Percentiles rank a stretch among this genome's conserved stretches.
Evolutionary conservation across 1,139 yeast species (phyloP).

Genomic region (Blastobotrys buckinghamii): DNA sequence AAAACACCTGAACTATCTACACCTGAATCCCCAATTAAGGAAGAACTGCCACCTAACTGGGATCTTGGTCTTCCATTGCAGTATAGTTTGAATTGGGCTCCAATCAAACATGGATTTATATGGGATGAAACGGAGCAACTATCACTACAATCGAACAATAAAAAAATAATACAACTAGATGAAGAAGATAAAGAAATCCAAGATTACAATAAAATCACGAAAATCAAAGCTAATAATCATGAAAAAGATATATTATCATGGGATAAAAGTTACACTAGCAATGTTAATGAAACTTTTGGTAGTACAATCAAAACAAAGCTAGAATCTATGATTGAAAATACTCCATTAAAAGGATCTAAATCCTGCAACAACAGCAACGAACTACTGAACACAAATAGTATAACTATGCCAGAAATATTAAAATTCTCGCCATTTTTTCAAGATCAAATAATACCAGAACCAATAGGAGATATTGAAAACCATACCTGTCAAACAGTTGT

Average conservation of each 20-base stretch:
- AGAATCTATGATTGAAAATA: background rate
- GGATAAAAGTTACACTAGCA: background rate
- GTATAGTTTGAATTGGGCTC: background rate
- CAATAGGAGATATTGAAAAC: too few relatives aligned
- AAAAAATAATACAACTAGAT: background rate
- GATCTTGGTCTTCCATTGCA: background rate
- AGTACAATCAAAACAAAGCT: background rate
- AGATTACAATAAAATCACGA: background rate
- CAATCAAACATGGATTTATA: background rate
- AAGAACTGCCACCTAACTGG: background rate
- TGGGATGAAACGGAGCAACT: background rate
- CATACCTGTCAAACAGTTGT: too few relatives aligned
- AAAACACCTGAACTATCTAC: background rate
- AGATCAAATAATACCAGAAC: background rate
- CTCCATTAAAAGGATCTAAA: too few relatives aligned
- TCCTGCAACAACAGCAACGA: too few relatives aligned
- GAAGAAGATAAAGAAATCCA: background rate
- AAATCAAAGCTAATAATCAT: background rate
- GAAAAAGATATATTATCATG: background rate
- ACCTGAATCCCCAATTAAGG: background rate
- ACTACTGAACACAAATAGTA: too few relatives aligned
- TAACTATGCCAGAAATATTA: background rate
- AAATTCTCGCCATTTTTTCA: constrained; percentile 1
- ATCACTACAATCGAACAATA: background rate
- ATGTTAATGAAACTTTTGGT: background rate